Conservation (phyloP, 2,329 filamentous ascomycete species). For the Drechslerella stenobrocha region DNA sequence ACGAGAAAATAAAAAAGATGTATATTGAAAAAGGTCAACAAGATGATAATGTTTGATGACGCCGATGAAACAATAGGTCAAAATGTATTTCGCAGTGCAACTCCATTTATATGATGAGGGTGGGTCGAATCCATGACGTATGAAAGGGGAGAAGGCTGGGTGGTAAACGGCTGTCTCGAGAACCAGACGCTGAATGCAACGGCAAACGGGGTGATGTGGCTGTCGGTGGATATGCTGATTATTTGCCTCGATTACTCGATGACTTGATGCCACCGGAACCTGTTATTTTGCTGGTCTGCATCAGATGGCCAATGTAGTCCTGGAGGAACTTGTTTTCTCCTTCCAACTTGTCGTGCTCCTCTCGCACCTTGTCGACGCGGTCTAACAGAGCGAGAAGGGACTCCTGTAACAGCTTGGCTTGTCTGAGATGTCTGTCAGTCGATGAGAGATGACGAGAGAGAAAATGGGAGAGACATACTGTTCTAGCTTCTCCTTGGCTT, state of each 20-base stretch:
- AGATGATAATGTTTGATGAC: conserved; percentile 55
- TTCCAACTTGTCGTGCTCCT: conserved; percentile 94
- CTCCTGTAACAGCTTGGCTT: conserved; percentile 84
- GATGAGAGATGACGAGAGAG: neutral
- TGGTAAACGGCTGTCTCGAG: neutral
- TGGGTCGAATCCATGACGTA: conserved; percentile 29
- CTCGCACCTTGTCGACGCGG: conserved; percentile 89
- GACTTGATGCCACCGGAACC: conserved; percentile 63
- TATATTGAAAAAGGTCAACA: conserved; percentile 54
- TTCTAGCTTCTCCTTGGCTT: conserved; percentile 63
- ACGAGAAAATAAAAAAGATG: conserved; percentile 48
- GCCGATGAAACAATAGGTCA: conserved; percentile 52
- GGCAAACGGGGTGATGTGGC: neutral
- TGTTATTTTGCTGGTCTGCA: conserved; percentile 73
- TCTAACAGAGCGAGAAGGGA: conserved; percentile 87
- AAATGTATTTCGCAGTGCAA: conserved; percentile 32
- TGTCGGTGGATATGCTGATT: conserved; percentile 56
- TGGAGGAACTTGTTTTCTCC: conserved; percentile 96
- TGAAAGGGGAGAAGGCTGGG: neutral
- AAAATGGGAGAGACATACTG: conserved; percentile 43
- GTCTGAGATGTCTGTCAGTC: conserved; percentile 60
- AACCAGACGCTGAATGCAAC: neutral
- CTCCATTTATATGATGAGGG: conserved; percentile 33
- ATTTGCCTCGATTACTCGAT: conserved; percentile 59
- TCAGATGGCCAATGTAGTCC: conserved; percentile 95